Evolutionary conservation across 495 filamentous ascomycete species (phyloP).

Genomic region (Achaetomiella virescens): DNA sequence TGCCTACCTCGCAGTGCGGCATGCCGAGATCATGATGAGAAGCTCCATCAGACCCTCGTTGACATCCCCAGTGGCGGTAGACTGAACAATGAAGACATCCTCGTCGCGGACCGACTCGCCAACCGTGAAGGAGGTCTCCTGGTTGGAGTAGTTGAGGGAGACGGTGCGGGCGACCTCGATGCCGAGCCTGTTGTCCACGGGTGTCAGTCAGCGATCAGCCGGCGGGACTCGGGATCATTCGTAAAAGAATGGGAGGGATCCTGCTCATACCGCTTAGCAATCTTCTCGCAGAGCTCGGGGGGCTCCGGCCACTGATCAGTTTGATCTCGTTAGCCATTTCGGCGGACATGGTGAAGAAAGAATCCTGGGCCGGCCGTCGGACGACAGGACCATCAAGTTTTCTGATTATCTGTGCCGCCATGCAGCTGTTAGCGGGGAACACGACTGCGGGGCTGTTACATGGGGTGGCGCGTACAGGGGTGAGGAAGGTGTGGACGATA

Average conservation of each 20-base stretch:
- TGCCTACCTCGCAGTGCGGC: conserved; percentile 67
- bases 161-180: conserved; percentile 95
- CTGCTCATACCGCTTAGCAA: conserved; percentile 73
- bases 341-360: conserved; percentile 33
- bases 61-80: conserved; percentile 90
- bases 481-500: background rate
- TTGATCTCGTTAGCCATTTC: conserved; percentile 84
- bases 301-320: conserved; percentile 90
- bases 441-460: conserved; percentile 17
- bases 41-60: conserved; percentile 99
- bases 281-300: conserved; percentile 78
- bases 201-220: background rate
- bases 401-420: conserved; percentile 9
- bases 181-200: conserved; percentile 57
- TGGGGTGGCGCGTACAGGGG: conserved; percentile 8
- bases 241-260: background rate
- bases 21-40: conserved; percentile 97
- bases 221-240: background rate
- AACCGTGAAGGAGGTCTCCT: conserved; percentile 94
- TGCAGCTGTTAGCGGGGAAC: conserved; percentile 28
- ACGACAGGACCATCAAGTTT: conserved; percentile 18
- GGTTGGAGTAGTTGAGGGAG: conserved; percentile 94
- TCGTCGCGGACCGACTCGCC: conserved; percentile 95
- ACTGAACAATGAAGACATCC: conserved; percentile 97
- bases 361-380: conserved; percentile 14